Conservation (phyloP, 2,329 filamentous ascomycete species). For the Botrytis elliptica region DNA sequence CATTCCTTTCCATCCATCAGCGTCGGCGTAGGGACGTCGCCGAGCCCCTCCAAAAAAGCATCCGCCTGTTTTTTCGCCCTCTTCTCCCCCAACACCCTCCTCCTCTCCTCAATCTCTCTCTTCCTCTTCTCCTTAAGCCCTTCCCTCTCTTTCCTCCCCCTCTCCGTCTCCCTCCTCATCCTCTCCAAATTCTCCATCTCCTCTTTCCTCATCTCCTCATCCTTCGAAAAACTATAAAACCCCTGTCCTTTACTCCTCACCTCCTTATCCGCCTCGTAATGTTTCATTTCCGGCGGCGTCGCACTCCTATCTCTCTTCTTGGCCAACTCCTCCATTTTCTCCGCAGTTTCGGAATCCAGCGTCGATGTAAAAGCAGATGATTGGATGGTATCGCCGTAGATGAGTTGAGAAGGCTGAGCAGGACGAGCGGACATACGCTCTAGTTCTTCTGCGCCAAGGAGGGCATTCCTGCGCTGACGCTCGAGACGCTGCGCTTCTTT, state of each 20-base stretch:
- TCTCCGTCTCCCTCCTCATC: conserved; percentile 63
- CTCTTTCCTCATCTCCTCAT: conserved; percentile 59
- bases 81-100: conserved; percentile 45
- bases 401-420: conserved; percentile 65
- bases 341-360: conserved; percentile 60
- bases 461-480: conserved; percentile 52
- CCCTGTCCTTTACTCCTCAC: conserved; percentile 84
- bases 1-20: background rate
- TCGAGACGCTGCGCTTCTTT: conserved; percentile 65
- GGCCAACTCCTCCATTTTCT: conserved; percentile 76
- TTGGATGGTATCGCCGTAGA: conserved; percentile 85
- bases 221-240: conserved; percentile 85
- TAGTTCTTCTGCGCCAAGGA: conserved; percentile 58
- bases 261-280: conserved; percentile 85
- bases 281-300: conserved; percentile 75
- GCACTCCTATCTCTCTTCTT: conserved; percentile 73
- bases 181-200: conserved; percentile 77
- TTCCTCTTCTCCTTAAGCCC: conserved; percentile 58
- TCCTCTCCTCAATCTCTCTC: conserved; percentile 60
- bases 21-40: conserved; percentile 27
- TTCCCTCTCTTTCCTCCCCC: conserved; percentile 50
- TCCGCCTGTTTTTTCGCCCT: conserved; percentile 68
- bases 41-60: conserved; percentile 65
- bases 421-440: conserved; percentile 69
- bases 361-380: conserved; percentile 64